Evolutionary conservation across 2,329 filamentous ascomycete genomes (phyloP).

Genomic region (Xylariaceae sp.): DNA sequence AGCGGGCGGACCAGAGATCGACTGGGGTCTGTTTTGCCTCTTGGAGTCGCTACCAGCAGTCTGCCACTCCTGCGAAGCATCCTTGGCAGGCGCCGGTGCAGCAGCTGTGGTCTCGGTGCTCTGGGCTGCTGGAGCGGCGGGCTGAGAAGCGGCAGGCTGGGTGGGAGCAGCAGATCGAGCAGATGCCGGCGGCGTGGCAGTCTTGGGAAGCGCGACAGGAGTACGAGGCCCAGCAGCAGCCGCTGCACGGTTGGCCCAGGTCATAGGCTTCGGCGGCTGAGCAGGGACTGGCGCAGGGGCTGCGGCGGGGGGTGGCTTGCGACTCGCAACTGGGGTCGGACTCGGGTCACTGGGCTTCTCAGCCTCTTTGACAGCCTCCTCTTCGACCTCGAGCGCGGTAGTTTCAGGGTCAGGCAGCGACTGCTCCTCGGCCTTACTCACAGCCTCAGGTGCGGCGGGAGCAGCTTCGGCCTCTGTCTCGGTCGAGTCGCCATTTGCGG

Average conservation of each 20-base stretch:
- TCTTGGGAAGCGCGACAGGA: slow-evolving; percentile 50
- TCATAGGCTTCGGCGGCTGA: slow-evolving; percentile 54
- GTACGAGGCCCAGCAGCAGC: slow-evolving; percentile 47
- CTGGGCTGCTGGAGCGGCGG: slow-evolving; percentile 35
- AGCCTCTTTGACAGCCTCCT: slow-evolving; percentile 47
- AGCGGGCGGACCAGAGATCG: slow-evolving; percentile 46
- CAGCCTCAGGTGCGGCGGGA: slow-evolving; percentile 22
- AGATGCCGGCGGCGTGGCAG: slow-evolving; percentile 42
- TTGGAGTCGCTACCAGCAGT: slow-evolving; percentile 78
- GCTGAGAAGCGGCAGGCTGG: slow-evolving; percentile 31
- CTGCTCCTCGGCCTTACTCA: slow-evolving; percentile 18
- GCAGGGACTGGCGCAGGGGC: slow-evolving; percentile 47
- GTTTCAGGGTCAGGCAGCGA: slow-evolving; percentile 39
- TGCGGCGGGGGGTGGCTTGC: slow-evolving; percentile 41
- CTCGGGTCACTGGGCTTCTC: slow-evolving; percentile 62
- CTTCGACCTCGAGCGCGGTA: slow-evolving; percentile 43
- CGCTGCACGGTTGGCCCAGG: slow-evolving; percentile 65
- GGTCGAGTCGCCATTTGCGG: slow-evolving; percentile 35
- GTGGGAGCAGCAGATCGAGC: slow-evolving; percentile 27
- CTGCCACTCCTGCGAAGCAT: slow-evolving; percentile 70
- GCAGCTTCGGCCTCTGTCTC: slow-evolving; percentile 25
- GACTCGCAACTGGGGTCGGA: slow-evolving; percentile 45
- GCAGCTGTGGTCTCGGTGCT: slow-evolving; percentile 26
- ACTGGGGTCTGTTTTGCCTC: slow-evolving; percentile 69
- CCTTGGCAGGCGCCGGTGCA: slow-evolving; percentile 34